Evolutionary conservation across 2,329 filamentous ascomycete genomes (phyloP).

Genomic region (Coniochaeta prunicola): DNA sequence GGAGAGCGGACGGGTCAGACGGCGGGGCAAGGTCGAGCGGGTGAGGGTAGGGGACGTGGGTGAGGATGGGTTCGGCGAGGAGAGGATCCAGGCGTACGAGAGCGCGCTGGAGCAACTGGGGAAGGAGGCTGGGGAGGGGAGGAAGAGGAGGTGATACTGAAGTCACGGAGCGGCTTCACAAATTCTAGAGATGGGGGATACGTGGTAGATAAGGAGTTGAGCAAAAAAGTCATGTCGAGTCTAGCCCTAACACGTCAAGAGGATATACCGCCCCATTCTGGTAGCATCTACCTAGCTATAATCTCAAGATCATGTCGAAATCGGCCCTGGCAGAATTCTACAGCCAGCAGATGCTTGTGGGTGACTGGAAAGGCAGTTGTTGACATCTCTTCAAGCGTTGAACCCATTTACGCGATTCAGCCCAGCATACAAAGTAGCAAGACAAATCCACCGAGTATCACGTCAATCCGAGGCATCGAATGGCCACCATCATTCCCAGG

Average conservation of each 20-base stretch:
- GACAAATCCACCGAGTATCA: slow-evolving; percentile 10
- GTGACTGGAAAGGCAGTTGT: no score
- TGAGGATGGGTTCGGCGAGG: slow-evolving; percentile 36
- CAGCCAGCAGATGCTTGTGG: no score
- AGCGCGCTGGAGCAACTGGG: slow-evolving; percentile 55
- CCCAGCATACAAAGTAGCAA: slow-evolving; percentile 11
- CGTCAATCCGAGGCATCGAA: not conserved
- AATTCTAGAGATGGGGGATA: no score
- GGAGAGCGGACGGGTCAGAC: slow-evolving; percentile 34
- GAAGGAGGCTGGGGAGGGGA: slow-evolving; percentile 40
- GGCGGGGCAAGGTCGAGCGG: slow-evolving; percentile 38
- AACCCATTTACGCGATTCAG: not conserved
- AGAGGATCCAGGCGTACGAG: slow-evolving; percentile 40
- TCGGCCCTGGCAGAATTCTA: no score
- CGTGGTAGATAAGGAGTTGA: no score
- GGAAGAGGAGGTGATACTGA: slow-evolving; percentile 10
- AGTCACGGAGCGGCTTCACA: no score
- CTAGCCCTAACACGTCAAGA: no score
- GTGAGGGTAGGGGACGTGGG: slow-evolving; percentile 38
- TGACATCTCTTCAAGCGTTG: not conserved
- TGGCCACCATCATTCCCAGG: not conserved
- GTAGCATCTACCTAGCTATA: no score
- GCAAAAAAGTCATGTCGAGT: no score
- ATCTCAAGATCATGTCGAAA: no score
- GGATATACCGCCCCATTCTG: no score